A percentile compares a stretch with the other conserved stretches of the same genome.
These are phyloP conservation scores for Hygrocybe coccinea DNA, from an alignment of 768 basidiomycete species.

Conservation along the genomic window DNA sequence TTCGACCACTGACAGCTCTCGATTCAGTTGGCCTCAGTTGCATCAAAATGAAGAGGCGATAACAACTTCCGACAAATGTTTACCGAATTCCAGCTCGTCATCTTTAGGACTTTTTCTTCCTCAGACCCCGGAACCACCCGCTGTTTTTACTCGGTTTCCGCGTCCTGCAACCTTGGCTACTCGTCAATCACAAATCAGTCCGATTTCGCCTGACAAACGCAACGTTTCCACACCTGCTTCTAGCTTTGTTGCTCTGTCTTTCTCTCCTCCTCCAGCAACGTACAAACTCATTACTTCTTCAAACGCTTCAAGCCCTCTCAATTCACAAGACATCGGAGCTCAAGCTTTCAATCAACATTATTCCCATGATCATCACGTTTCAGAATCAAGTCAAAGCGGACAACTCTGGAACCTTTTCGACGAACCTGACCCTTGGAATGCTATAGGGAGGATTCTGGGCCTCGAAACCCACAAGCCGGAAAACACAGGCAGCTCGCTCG, in stretches of 20 bases:
- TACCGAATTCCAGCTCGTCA: conserved; percentile 9
- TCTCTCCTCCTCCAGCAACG: background rate
- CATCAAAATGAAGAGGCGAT: background rate
- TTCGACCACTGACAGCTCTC: background rate
- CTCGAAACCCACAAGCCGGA: conserved; percentile 6
- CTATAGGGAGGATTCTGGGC: conserved; percentile 41
- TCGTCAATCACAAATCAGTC: background rate
- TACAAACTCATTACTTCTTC: background rate
- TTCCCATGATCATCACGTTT: background rate
- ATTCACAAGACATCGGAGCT: background rate
- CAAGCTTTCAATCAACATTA: conserved; percentile 6
- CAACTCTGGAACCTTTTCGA: conserved; percentile 35
- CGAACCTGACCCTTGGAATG: conserved; percentile 42
- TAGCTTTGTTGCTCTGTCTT: background rate
- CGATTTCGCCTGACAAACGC: background rate
- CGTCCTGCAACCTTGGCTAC: background rate
- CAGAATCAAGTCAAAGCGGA: background rate
- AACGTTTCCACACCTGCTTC: background rate
- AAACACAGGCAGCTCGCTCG: background rate
- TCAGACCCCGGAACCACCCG: conserved; percentile 1
- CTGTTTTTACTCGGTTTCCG: background rate
- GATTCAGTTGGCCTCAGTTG: conserved; percentile 6
- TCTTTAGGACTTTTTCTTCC: conserved; percentile 9
- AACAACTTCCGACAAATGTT: conserved; percentile 2
- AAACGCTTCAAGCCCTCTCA: background rate